These are phyloP conservation scores for Aspergillus cavernicola DNA, from an alignment of 495 filamentous ascomycete genomes.

Conservation along the genomic window DNA sequence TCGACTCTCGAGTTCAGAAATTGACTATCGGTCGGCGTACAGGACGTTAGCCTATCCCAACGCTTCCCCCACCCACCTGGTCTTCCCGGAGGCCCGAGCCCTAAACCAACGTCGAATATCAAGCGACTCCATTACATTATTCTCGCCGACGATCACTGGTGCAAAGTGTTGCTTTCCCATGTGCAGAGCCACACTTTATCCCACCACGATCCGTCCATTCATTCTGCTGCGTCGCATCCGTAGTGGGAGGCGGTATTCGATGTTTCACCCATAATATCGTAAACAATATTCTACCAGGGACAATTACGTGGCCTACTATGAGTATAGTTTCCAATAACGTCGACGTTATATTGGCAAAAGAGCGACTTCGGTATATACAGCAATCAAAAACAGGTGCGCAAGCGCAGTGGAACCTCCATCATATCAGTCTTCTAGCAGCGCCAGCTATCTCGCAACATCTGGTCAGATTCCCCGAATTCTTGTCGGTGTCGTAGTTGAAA, in stretches of 20 bases:
- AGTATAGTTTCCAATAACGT: neutral
- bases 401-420: neutral
- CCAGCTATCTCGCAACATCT: neutral
- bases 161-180: no score
- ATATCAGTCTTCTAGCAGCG: neutral
- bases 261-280: no score
- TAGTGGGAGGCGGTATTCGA: no score
- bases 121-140: neutral
- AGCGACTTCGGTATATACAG: neutral
- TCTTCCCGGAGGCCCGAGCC: neutral
- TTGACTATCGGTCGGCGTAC: neutral
- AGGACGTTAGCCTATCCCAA: neutral
- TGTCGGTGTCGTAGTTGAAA: neutral
- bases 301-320: no score
- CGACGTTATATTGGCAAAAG: constrained; percentile 1
- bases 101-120: neutral
- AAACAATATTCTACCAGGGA: no score
- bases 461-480: neutral
- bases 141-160: no score
- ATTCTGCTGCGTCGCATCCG: no score
- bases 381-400: neutral
- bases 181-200: no score
- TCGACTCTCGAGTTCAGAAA: no score
- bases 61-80: neutral
- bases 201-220: no score